Conservation (phyloP, 2,329 filamentous ascomycete species). For the Ophiostoma angusticollis region DNA sequence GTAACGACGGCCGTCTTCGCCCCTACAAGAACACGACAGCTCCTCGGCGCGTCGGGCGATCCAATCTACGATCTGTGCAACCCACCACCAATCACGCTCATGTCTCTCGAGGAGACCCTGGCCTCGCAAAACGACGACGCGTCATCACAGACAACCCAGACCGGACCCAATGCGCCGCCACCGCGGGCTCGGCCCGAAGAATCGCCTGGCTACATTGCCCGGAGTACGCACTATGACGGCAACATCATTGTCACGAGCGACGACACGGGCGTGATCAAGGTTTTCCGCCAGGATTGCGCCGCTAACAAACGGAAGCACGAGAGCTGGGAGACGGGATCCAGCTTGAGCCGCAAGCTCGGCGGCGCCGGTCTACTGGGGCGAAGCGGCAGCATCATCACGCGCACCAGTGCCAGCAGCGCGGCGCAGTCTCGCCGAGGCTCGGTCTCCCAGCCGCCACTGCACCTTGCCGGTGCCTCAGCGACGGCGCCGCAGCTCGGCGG, state of each 20-base stretch:
- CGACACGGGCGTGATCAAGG: conserved; percentile 77
- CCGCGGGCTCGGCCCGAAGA: conserved; percentile 40
- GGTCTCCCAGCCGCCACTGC: conserved; percentile 26
- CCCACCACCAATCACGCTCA: conserved; percentile 73
- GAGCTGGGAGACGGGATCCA: conserved; percentile 64
- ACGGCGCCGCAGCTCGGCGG: conserved; percentile 11
- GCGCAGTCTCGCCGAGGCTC: conserved; percentile 42
- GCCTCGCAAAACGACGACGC: conserved; percentile 17
- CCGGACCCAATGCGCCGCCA: conserved; percentile 8
- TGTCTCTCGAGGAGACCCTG: conserved; percentile 54
- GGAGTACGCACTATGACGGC: conserved; percentile 63
- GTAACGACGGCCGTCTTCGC: conserved; percentile 85
- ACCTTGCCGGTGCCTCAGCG: neutral
- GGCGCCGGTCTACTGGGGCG: conserved; percentile 45
- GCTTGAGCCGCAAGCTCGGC: conserved; percentile 57
- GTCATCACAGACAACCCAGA: conserved; percentile 2
- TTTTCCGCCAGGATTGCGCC: conserved; percentile 91
- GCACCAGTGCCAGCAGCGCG: conserved; percentile 35
- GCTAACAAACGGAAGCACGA: conserved; percentile 64
- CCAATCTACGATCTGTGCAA: conserved; percentile 96
- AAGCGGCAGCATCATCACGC: conserved; percentile 42
- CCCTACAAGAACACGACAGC: conserved; percentile 61
- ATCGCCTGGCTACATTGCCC: conserved; percentile 63
- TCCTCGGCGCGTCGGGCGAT: conserved; percentile 71
- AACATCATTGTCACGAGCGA: conserved; percentile 91